phyloP scores from a whole-genome alignment of 805 yeast species.

The Metschnikowia colocasiae region DNA sequence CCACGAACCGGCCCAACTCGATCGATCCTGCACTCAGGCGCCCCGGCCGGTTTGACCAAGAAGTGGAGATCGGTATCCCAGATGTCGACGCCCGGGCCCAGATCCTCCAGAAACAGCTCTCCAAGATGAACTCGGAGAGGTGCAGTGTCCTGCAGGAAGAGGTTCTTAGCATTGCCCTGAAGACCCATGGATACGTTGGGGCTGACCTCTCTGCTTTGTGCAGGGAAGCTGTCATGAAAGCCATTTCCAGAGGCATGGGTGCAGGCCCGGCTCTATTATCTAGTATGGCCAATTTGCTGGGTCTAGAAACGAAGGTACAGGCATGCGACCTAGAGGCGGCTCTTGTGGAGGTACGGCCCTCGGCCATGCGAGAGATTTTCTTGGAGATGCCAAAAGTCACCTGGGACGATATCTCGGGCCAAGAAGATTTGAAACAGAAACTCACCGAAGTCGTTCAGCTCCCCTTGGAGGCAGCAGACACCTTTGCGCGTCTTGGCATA shows the following conservation, averaged over 20 bases:
- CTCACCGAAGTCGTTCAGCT: slow-evolving; percentile 87
- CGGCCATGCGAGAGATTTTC: slow-evolving; percentile 95
- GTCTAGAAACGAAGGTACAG: slow-evolving; percentile 41
- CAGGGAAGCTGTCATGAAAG: slow-evolving; percentile 82
- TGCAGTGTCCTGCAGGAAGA: slow-evolving; percentile 52
- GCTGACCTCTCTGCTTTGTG: slow-evolving; percentile 88
- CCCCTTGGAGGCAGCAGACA: slow-evolving; percentile 77
- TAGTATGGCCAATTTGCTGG: neutral
- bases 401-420: slow-evolving; percentile 97
- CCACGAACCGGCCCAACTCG: slow-evolving; percentile 68
- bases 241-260: slow-evolving; percentile 60
- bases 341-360: slow-evolving; percentile 77
- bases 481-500: slow-evolving; percentile 76
- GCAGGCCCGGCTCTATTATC: slow-evolving; percentile 4
- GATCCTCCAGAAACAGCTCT: slow-evolving; percentile 62
- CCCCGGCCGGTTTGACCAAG: slow-evolving; percentile 88
- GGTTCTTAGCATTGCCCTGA: slow-evolving; percentile 60
- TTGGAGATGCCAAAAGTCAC: slow-evolving; percentile 90
- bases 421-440: slow-evolving; percentile 73
- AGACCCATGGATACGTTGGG: slow-evolving; percentile 96
- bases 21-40: slow-evolving; percentile 72
- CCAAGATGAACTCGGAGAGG: slow-evolving; percentile 41
- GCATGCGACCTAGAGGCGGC: slow-evolving; percentile 65
- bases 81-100: slow-evolving; percentile 76
- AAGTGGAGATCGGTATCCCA: slow-evolving; percentile 88